Base-by-base conservation (phyloP, 305 asterid species). In the Fraxinus dipetala region DNA sequence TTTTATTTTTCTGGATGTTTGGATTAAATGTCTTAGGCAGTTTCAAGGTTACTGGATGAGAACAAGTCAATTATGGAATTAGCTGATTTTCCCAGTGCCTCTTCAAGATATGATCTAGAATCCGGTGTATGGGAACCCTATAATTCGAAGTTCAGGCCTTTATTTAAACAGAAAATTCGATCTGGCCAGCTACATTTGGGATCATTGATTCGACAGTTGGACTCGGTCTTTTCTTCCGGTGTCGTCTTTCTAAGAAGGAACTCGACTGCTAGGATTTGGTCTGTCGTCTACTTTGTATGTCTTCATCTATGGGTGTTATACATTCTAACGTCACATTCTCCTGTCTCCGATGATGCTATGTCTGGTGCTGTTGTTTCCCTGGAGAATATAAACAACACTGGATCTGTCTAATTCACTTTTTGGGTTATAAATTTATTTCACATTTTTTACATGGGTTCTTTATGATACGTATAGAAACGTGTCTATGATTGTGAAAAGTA, bases 261-360 rank as follows among this genome's bases (percentile, higher is more conserved):
- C 86, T 85, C 94, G 14, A 83, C 86, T 5, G 99, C 98, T 63
- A 91, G 96, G 80, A 70, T 86, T 30, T 91, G 93, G 92, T 79
- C 91, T 48, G 16, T 91, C 32, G 88, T 92, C 82, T 95, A 95
- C 89, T 81, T 95, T 59, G 90, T 81, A 7, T 92, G 92, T 83
- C 98, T 93, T 88, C 99, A 95, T 83, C 85, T 95, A 20, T 95
- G 98, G 99, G 99, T 89, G 78, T 35, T 90, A 65, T 94, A 94
- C 85, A 93, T 93, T 80, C 86, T 95, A 24, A 88, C 48, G 83
- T 90, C 97, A 8, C 97, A 91, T 84, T 85, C 97, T 54, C 86
- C 92, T 0, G 93, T 80, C 13, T 80, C 97, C 1, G 88, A 90
- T 6, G 94, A 91, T 65, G 48, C 80, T 30, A 87, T 81, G 40